phyloP scores from a whole-genome alignment of 164 flowering plant genomes.

The Magnolia kwangsiensis region DNA sequence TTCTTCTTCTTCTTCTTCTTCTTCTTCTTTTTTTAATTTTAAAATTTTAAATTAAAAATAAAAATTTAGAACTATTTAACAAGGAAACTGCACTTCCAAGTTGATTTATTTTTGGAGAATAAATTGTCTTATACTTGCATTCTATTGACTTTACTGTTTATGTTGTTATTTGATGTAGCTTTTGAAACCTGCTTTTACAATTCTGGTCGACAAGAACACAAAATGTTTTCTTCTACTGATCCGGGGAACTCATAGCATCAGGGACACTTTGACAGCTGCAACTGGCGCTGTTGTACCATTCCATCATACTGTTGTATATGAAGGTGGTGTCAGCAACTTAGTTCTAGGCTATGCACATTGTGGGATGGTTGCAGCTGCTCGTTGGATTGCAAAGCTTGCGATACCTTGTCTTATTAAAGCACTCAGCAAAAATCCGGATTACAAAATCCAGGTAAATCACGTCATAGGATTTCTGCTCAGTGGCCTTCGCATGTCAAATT shows the following conservation, averaged over 20 bases:
- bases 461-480: not conserved
- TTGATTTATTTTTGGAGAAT: not conserved
- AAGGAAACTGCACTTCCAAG: not conserved
- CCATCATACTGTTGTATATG: conserved; percentile 84
- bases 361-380: conserved; percentile 99
- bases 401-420: conserved; percentile 76
- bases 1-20: not conserved
- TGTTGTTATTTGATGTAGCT: conserved; percentile 49
- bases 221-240: conserved; percentile 69
- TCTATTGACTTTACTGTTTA: not conserved
- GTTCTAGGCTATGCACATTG: conserved; percentile 98
- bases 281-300: conserved; percentile 98
- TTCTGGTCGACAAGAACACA: conserved; percentile 58
- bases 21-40: too few relatives aligned
- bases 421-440: conserved; percentile 58
- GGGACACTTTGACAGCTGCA: conserved; percentile 93
- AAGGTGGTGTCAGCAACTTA: conserved; percentile 84
- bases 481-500: not conserved
- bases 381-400: conserved; percentile 93
- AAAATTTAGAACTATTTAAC: not conserved
- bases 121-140: not conserved
- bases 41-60: not conserved
- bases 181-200: conserved; percentile 93
- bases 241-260: conserved; percentile 97
- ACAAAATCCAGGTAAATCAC: conserved; percentile 61